These are phyloP conservation scores for Pisolithus albus DNA, from an alignment of 768 basidiomycete species.

Conservation along the genomic window DNA sequence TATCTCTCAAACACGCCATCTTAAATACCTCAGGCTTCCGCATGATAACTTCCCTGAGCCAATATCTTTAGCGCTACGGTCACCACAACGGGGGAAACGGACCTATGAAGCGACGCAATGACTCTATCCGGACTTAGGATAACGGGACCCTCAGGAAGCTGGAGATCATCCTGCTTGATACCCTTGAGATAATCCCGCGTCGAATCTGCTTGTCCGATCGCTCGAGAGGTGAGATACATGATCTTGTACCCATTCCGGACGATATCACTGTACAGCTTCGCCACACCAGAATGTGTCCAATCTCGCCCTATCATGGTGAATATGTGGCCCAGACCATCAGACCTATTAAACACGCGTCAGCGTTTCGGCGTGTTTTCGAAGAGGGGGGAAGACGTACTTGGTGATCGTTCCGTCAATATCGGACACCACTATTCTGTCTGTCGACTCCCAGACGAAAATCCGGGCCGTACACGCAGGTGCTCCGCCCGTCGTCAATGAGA, in stretches of 20 bases:
- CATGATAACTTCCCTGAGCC: constrained; percentile 88
- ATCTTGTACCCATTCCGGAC: constrained; percentile 94
- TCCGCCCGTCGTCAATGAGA: constrained; percentile 82
- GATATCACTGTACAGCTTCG: constrained; percentile 96
- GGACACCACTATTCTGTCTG: constrained; percentile 84
- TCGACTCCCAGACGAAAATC: constrained; percentile 94
- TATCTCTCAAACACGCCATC: constrained; percentile 97
- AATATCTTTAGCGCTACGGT: not conserved
- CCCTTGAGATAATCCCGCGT: constrained; percentile 91
- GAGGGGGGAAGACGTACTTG: constrained; percentile 49
- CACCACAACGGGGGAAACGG: constrained; percentile 13
- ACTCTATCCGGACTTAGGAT: constrained; percentile 98
- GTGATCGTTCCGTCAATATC: constrained; percentile 99
- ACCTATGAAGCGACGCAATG: constrained; percentile 93
- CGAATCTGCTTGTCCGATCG: constrained; percentile 96
- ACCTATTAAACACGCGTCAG: constrained; percentile 39
- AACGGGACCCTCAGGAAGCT: constrained; percentile 95
- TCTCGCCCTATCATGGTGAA: constrained; percentile 97
- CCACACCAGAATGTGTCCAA: constrained; percentile 97
- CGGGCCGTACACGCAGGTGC: constrained; percentile 81
- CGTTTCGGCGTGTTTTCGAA: not conserved
- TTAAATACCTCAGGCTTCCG: constrained; percentile 99
- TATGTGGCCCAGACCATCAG: constrained; percentile 92
- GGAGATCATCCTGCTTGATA: constrained; percentile 92
- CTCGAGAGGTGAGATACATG: constrained; percentile 94